Percentiles rank a stretch among this genome's conserved stretches.
These are phyloP conservation scores for Phaeotremella skinneri DNA, from an alignment of 768 basidiomycete genomes.

Conservation along the genomic window DNA sequence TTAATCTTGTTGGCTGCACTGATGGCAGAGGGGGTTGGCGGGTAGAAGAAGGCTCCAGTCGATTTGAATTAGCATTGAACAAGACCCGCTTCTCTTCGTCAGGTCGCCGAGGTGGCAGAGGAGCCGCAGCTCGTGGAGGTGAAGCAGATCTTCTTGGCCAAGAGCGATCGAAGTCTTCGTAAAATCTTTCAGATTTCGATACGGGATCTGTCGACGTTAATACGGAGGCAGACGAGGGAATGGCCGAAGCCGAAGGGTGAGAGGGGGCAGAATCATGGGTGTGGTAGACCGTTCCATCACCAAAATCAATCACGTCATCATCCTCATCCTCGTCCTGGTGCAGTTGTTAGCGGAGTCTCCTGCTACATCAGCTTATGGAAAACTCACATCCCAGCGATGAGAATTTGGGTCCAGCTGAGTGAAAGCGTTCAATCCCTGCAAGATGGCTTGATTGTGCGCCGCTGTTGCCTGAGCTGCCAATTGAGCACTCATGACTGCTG, in stretches of 20 bases:
- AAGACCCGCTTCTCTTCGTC: slow-evolving; percentile 68
- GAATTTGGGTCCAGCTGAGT: slow-evolving; percentile 89
- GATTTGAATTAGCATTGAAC: slow-evolving; percentile 94
- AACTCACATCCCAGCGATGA: slow-evolving; percentile 92
- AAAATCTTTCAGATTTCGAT: slow-evolving; percentile 81
- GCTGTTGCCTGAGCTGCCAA: slow-evolving; percentile 60
- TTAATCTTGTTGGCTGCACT: slow-evolving; percentile 17
- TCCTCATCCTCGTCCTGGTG: slow-evolving; percentile 72
- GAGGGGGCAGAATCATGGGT: slow-evolving; percentile 41
- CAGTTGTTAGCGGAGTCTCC: slow-evolving; percentile 15
- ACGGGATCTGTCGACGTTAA: slow-evolving; percentile 51
- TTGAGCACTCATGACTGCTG: slow-evolving; percentile 33
- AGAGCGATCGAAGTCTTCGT: slow-evolving; percentile 91
- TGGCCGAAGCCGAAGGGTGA: slow-evolving; percentile 8
- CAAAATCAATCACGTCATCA: slow-evolving; percentile 94
- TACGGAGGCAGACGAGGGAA: slow-evolving; percentile 46
- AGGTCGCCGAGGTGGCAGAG: slow-evolving; percentile 53
- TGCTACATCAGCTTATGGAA: slow-evolving; percentile 4
- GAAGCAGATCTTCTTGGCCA: slow-evolving; percentile 71
- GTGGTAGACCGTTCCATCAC: slow-evolving; percentile 81
- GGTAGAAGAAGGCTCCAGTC: slow-evolving; percentile 66
- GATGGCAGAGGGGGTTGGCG: slow-evolving; percentile 5
- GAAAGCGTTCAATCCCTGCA: slow-evolving; percentile 89
- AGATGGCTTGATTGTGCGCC: slow-evolving; percentile 63
- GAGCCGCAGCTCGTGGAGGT: slow-evolving; percentile 53